A percentile compares a stretch with the other conserved stretches of the same genome.
phyloP scores from a whole-genome alignment of 352 stramenopile genomes.

The Sclerospora graminicola region DNA sequence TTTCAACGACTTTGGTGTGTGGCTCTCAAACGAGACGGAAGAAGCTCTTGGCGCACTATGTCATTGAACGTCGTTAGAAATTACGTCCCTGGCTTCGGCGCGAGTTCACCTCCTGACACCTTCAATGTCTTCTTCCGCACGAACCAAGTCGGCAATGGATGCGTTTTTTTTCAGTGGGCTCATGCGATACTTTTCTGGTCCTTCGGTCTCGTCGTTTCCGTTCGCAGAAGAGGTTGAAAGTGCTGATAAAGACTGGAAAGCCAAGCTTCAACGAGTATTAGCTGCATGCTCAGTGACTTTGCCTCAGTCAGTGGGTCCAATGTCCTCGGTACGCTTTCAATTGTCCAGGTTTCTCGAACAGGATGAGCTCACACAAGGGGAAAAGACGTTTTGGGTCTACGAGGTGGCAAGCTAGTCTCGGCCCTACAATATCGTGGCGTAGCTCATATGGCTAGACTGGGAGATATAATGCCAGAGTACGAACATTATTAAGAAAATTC shows the following conservation, averaged over 20 bases:
- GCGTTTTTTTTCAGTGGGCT: conserved; percentile 19
- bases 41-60: conserved; percentile 30
- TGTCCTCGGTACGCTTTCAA: conserved; percentile 14
- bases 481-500: no score
- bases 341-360: conserved; percentile 24
- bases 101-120: conserved; percentile 21
- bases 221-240: neutral
- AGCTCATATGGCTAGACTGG: no score
- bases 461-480: no score
- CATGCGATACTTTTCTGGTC: conserved; percentile 25
- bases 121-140: neutral
- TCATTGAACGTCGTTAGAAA: conserved; percentile 18
- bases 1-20: conserved; percentile 25
- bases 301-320: neutral
- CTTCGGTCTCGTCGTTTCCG: conserved; percentile 8
- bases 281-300: conserved; percentile 11
- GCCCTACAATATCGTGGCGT: no score
- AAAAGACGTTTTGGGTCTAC: conserved; percentile 50
- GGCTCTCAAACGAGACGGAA: conserved; percentile 36
- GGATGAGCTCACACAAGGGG: conserved; percentile 18
- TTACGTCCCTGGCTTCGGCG: conserved; percentile 27
- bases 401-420: no score
- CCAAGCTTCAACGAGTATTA: conserved; percentile 22
- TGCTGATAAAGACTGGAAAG: conserved; percentile 25
- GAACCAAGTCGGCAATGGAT: conserved; percentile 4